Percentiles rank a stretch among this genome's conserved stretches.
These are phyloP conservation scores for Xylariaceae sp. DNA, from an alignment of 2,329 filamentous ascomycete genomes.

Conservation along the genomic window DNA sequence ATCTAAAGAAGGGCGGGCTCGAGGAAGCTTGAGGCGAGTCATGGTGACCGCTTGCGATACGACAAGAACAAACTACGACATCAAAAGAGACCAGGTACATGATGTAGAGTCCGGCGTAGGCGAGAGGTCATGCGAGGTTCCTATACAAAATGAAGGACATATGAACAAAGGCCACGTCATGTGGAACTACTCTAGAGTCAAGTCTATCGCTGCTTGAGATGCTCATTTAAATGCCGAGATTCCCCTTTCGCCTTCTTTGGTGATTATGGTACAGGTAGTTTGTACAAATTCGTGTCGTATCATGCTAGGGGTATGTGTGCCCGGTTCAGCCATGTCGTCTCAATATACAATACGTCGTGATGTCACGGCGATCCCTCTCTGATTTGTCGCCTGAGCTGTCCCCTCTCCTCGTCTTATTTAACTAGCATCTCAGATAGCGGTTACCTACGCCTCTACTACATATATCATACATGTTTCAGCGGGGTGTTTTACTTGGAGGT, in stretches of 20 bases:
- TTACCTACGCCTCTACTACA: background rate
- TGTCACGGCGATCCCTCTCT: background rate
- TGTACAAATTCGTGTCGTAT: constrained; percentile 4
- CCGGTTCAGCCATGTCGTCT: background rate
- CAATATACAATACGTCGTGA: background rate
- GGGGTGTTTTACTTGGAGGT: constrained; percentile 18
- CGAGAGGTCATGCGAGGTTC: background rate
- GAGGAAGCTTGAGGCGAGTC: constrained; percentile 47
- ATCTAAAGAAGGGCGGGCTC: constrained; percentile 54
- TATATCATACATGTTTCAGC: background rate
- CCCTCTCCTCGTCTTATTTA: background rate
- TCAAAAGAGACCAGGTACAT: constrained; percentile 6
- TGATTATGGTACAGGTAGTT: constrained; percentile 22
- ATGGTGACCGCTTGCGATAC: background rate
- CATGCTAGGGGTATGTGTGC: background rate
- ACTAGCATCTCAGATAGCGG: background rate
- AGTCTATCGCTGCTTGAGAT: constrained; percentile 15
- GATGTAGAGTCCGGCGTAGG: background rate
- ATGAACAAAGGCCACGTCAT: background rate
- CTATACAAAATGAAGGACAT: too few relatives aligned
- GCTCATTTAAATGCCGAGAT: background rate
- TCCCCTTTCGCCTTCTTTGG: background rate
- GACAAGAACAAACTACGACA: background rate
- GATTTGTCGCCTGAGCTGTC: background rate
- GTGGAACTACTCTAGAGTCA: constrained; percentile 23